A percentile compares a stretch with the other conserved stretches of the same genome.
phyloP scores from a whole-genome alignment of 1,284 basidiomycete species.

The Taiwanofungus camphoratus region DNA sequence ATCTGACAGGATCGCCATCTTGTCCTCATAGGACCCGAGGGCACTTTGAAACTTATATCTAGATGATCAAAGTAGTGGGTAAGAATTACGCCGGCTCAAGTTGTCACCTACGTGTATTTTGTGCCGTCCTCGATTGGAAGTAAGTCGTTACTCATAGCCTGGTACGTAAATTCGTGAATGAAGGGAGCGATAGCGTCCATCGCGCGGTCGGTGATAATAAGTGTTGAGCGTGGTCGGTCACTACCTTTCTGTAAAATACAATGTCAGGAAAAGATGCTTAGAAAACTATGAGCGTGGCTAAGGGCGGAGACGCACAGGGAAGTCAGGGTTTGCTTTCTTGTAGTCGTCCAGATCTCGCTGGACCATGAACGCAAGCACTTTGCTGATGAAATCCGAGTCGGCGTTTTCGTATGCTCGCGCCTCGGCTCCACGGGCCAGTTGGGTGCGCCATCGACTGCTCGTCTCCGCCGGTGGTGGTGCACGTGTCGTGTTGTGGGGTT shows the following conservation, averaged over 20 bases:
- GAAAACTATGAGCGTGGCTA: conserved; percentile 9
- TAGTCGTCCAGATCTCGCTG: conserved; percentile 82
- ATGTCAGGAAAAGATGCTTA: too few species aligned
- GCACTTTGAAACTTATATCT: conserved; percentile 89
- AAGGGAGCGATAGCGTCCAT: conserved; percentile 93
- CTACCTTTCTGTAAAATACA: conserved; percentile 45
- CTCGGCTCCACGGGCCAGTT: conserved; percentile 61
- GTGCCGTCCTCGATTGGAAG: conserved; percentile 84
- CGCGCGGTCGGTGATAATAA: conserved; percentile 92
- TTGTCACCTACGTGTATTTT: conserved; percentile 69
- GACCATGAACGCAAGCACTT: conserved; percentile 77
- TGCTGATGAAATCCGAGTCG: conserved; percentile 70
- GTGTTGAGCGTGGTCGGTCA: conserved; percentile 75
- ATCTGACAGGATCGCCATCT: conserved; percentile 80
- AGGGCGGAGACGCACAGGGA: conserved; percentile 52
- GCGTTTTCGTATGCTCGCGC: conserved; percentile 60
- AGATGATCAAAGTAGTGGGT: conserved; percentile 1
- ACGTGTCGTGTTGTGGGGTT: conserved; percentile 54
- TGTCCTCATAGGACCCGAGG: conserved; percentile 80
- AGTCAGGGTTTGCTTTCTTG: conserved; percentile 80
- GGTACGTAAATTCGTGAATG: conserved; percentile 97
- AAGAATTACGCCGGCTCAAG: not conserved
- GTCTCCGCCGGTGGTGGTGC: conserved; percentile 58
- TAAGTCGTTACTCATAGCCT: conserved; percentile 97
- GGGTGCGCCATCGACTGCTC: conserved; percentile 64